Evolutionary conservation across 495 filamentous ascomycete genomes (phyloP).

Genomic region (Haplographium delicatum): DNA sequence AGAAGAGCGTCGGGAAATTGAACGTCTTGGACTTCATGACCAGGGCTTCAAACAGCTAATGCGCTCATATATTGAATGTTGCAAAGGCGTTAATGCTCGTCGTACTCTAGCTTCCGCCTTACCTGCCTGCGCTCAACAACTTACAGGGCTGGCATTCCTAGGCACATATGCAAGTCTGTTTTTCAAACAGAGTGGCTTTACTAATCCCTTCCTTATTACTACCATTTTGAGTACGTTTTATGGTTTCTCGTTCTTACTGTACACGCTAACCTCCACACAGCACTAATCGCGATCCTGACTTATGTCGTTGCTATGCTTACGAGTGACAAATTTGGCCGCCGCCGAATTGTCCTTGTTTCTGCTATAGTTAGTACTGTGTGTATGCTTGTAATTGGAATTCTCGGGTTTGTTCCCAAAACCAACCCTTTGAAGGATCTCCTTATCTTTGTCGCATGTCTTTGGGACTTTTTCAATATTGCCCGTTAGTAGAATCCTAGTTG

Average conservation of each 20-base stretch:
- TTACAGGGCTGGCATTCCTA: constrained; percentile 14
- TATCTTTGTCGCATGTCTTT: constrained; percentile 45
- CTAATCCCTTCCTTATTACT: constrained; percentile 57
- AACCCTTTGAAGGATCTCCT: constrained; percentile 6
- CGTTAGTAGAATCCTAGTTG: constrained; percentile 62
- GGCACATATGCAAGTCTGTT: constrained; percentile 44
- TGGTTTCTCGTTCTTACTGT: too few species aligned
- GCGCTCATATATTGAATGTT: too few species aligned
- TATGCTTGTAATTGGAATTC: constrained; percentile 54
- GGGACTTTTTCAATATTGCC: constrained; percentile 54
- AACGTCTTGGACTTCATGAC: too few species aligned
- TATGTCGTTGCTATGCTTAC: constrained; percentile 65
- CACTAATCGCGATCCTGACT: constrained; percentile 60
- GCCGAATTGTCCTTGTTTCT: constrained; percentile 62
- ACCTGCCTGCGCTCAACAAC: constrained; percentile 18
- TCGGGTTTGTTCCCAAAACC: constrained; percentile 57
- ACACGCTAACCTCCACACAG: too few species aligned
- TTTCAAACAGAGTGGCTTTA: constrained; percentile 63
- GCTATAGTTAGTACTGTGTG: constrained; percentile 54
- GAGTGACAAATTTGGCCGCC: constrained; percentile 61
- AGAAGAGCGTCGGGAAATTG: too few species aligned
- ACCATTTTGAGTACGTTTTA: too few species aligned
- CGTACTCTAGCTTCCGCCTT: too few species aligned
- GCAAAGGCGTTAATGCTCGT: too few species aligned
- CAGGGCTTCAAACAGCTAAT: too few species aligned